These are phyloP conservation scores for Capsicum baccatum DNA, from an alignment of 257 asterid genomes.

Conservation along the genomic window DNA sequence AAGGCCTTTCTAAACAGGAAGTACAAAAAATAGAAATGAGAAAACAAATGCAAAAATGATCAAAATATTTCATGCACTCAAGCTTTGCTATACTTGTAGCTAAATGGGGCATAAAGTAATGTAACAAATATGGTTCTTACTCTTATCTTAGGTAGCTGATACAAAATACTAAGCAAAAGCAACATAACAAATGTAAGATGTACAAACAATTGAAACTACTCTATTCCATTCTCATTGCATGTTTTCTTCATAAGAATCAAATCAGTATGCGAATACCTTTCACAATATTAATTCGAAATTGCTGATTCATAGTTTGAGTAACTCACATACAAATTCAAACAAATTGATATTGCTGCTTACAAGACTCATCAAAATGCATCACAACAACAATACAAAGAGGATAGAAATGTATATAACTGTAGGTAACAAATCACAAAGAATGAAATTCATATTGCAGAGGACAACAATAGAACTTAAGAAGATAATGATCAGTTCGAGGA, in stretches of 20 bases:
- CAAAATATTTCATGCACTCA: no score
- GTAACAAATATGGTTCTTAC: neutral
- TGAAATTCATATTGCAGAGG: no score
- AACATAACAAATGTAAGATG: neutral
- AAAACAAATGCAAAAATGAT: no score
- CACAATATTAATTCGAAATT: neutral
- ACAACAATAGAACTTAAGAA: no score
- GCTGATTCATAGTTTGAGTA: neutral
- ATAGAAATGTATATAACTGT: no score
- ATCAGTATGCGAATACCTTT: neutral
- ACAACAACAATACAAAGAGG: no score
- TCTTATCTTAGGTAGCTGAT: neutral
- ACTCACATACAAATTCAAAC: neutral
- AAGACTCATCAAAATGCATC: neutral
- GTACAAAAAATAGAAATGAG: no score
- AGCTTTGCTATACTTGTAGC: no score
- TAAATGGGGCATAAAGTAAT: no score
- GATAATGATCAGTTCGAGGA: no score
- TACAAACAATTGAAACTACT: neutral
- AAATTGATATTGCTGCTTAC: neutral
- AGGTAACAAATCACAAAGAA: no score
- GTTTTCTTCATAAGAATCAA: neutral
- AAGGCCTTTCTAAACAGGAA: no score
- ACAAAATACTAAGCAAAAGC: neutral
- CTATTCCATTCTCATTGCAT: neutral